Evolutionary conservation across 176 grass and related monocot species (phyloP).

Genomic region (Olyra latifolia): DNA sequence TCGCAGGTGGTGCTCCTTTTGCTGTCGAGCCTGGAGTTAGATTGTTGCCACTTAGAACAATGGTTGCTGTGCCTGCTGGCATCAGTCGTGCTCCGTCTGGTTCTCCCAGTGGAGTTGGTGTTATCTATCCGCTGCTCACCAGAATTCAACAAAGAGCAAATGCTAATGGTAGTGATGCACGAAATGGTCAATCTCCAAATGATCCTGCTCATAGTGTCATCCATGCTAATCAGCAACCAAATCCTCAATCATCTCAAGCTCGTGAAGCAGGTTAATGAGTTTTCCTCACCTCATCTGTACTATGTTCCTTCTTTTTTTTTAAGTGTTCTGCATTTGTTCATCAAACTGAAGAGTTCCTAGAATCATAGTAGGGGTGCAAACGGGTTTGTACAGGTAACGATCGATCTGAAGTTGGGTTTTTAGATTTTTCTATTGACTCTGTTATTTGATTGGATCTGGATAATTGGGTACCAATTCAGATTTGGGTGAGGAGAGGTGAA

Average conservation of each 20-base stretch:
- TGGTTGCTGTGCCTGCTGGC: conserved; percentile 74
- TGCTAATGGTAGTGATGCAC: conserved; percentile 50
- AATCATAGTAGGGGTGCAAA: not conserved
- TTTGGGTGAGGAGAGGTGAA: not conserved
- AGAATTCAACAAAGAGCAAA: conserved; percentile 63
- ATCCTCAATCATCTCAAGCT: conserved; percentile 43
- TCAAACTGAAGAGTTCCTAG: conserved; percentile 11
- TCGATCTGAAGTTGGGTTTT: not conserved
- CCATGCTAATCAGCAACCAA: conserved; percentile 56
- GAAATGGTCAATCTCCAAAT: conserved; percentile 44
- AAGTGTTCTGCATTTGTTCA: conserved; percentile 15
- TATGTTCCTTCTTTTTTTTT: conserved; percentile 22
- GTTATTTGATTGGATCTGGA: not conserved
- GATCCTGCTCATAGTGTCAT: conserved; percentile 36
- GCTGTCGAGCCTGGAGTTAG: conserved; percentile 77
- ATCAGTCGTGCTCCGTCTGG: conserved; percentile 40
- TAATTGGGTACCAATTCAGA: not conserved
- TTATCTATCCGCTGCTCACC: conserved; percentile 63
- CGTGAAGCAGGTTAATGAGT: conserved; percentile 48
- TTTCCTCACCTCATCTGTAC: conserved; percentile 25
- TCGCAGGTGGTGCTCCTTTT: conserved; percentile 48
- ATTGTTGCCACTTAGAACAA: conserved; percentile 72
- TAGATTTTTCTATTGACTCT: not conserved
- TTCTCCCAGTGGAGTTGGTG: conserved; percentile 52
- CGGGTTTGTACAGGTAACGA: not conserved